Evolutionary conservation across 2,329 filamentous ascomycete species (phyloP), one percentile per base, ranked within the genome.

Genomic region (Laburnicola sp.): DNA sequence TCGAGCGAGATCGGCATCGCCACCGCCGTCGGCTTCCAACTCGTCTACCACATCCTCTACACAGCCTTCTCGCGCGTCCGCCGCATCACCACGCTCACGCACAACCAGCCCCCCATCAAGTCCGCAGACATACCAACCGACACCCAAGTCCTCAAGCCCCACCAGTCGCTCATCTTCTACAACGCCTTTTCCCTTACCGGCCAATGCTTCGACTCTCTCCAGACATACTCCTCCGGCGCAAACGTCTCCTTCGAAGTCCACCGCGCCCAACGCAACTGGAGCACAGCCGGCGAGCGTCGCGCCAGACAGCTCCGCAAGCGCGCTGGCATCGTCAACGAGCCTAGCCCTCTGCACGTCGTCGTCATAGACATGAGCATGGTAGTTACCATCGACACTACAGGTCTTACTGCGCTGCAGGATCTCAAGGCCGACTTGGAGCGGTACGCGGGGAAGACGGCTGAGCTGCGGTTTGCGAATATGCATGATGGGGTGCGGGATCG

Each of bases 1-100:
- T 81, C 78, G 0, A 82, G 81, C 1, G 82, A 86, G 58, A 76
- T 82, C 31, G 85, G 84, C 9, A 84, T 86, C 36, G 83, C 76
- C 21, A 72, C 74, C 21, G 79, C 82, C 1, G 83, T 86, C 1
- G 82, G 78, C 6, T 75, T 74, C 67, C 69, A 70, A 53, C 68
- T 75, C 51, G 62, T 56, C 9, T 85, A 84, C 64, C 78, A 82
- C 26, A 71, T 86, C 1, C 74, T 86, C 0, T 79, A 81, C 2
- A 77, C 80, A n/a, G 81, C 82, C 1, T 86, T 86, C 64, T 74
- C 76, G 1, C 72, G 72, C 6, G 67, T 76, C 2, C 56, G 52
- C 2, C 64, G 58, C 42, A 31, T 65, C 42, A 64, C 58, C 0
- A 34, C 56, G 2, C 45, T 65, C 26, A 30, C 44, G 22, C 49